Conservation (phyloP, 768 basidiomycete species). For the Neoboletus magnificus region DNA sequence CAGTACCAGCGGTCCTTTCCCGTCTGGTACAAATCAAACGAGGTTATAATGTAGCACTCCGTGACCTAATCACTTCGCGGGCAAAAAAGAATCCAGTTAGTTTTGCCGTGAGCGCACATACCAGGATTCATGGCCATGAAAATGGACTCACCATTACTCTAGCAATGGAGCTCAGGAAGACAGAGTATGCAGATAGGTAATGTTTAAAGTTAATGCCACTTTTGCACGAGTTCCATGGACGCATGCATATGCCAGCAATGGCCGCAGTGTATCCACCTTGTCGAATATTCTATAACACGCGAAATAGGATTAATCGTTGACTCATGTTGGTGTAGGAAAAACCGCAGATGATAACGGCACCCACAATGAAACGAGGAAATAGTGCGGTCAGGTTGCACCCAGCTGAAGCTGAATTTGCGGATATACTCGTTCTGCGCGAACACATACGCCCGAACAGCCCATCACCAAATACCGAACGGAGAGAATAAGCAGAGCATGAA, state of each 20-base stretch:
- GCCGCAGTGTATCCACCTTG: slow-evolving; percentile 84
- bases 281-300: slow-evolving; percentile 60
- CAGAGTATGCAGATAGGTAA: slow-evolving; percentile 79
- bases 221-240: slow-evolving; percentile 74
- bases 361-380: slow-evolving; percentile 69
- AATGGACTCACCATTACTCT: slow-evolving; percentile 62
- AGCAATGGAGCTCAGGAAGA: slow-evolving; percentile 77
- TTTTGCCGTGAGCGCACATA: background rate
- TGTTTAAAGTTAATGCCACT: slow-evolving; percentile 74
- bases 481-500: slow-evolving; percentile 2
- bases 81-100: background rate
- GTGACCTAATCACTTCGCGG: slow-evolving; percentile 46
- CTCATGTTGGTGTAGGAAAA: background rate
- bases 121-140: background rate
- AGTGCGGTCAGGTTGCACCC: slow-evolving; percentile 82
- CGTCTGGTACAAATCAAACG: slow-evolving; percentile 62
- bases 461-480: slow-evolving; percentile 5
- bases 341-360: slow-evolving; percentile 19
- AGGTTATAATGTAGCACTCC: slow-evolving; percentile 81
- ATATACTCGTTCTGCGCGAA: slow-evolving; percentile 62
- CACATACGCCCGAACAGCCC: background rate
- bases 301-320: background rate
- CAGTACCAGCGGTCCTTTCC: slow-evolving; percentile 64
- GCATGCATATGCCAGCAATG: slow-evolving; percentile 69
- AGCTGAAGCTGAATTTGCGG: slow-evolving; percentile 79